Percentiles rank a stretch among this genome's conserved stretches.
Conservation (phyloP, 2,329 filamentous ascomycete genomes). For the Graphilbum sp. region DNA sequence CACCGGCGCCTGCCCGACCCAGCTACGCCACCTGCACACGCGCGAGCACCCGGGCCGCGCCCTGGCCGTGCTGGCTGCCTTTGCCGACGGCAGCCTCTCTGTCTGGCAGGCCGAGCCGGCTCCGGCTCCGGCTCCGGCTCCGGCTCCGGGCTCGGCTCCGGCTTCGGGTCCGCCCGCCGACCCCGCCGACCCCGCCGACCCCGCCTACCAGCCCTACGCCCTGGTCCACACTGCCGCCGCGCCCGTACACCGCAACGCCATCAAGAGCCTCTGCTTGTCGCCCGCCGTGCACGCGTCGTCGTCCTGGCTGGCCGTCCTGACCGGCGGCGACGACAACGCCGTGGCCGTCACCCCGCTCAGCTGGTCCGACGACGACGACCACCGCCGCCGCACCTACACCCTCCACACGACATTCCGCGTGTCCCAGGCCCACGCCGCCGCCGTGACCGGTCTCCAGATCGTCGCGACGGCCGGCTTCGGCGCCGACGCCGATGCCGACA, state of each 20-base stretch:
- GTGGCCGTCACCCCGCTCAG: conserved; percentile 37
- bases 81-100: conserved; percentile 66
- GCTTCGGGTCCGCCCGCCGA: too few species aligned
- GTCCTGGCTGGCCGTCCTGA: conserved; percentile 37
- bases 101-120: conserved; percentile 39
- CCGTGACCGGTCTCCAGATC: conserved; percentile 43
- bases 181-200: too few species aligned
- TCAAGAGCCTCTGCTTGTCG: conserved; percentile 46
- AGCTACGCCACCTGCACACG: conserved; percentile 30
- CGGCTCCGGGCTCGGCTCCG: too few species aligned
- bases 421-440: conserved; percentile 51
- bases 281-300: background rate
- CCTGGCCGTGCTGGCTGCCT: conserved; percentile 44
- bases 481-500: conserved; percentile 8
- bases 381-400: conserved; percentile 1
- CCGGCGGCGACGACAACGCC: conserved; percentile 80
- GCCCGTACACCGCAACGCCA: conserved; percentile 53
- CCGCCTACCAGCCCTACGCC: too few species aligned
- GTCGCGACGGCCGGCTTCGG: conserved; percentile 9
- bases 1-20: conserved; percentile 61
- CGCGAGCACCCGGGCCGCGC: conserved; percentile 9
- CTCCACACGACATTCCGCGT: conserved; percentile 19
- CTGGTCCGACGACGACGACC: conserved; percentile 14
- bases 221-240: background rate
- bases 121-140: too few species aligned